Evolutionary conservation across 805 yeast genomes (phyloP), one percentile per base, ranked within the genome.

Genomic region (Saturnispora bothae): DNA sequence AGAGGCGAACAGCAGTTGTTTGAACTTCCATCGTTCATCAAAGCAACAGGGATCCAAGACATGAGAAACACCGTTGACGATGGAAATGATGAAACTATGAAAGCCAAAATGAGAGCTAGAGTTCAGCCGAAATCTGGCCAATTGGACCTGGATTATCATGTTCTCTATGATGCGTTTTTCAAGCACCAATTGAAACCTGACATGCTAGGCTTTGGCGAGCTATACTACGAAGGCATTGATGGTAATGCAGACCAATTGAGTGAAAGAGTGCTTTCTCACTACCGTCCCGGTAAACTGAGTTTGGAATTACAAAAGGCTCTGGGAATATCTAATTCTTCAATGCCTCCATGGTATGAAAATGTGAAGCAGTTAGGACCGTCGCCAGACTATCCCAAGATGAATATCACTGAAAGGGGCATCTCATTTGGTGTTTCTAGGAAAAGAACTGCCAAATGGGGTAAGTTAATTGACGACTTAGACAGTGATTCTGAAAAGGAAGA

Each of bases 111-210:
- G 55, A 68, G 96, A 44, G 89, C 83, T 40, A 67, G 82, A 36
- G 94, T 86, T 0, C 96, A 84, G 55, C 96, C 96, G 0, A 84
- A 83, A 53, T 66, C 85, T 76, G 94, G 94, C 1, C 66, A 76
- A 37, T 56, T 89, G 17, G 97, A 89, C 54, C 71, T 92, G 18
- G 96, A 89, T 57, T 88, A 81, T 53, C 78, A 73, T 44, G 81
- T 76, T 45, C 58, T 89, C 16, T 77, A 84, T 52, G 83, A 83
- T 54, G 95, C 96, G 0, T 88, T 89, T 51, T 88, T 85, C 68
- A 79, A 78, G 52, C 63, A 71, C 49, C 95, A 89, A 50, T 65
- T 77, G 0, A 78, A 76, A 48, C 96, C 96, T 0, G 63, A 67
- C 31, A 48, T 89, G 34, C 66, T 73, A 17, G 66, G 64, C 2